A percentile compares a stretch with the other conserved stretches of the same genome.
These are phyloP conservation scores for Penicillium sp. DNA, from an alignment of 2,329 filamentous ascomycete species.

Conservation along the genomic window DNA sequence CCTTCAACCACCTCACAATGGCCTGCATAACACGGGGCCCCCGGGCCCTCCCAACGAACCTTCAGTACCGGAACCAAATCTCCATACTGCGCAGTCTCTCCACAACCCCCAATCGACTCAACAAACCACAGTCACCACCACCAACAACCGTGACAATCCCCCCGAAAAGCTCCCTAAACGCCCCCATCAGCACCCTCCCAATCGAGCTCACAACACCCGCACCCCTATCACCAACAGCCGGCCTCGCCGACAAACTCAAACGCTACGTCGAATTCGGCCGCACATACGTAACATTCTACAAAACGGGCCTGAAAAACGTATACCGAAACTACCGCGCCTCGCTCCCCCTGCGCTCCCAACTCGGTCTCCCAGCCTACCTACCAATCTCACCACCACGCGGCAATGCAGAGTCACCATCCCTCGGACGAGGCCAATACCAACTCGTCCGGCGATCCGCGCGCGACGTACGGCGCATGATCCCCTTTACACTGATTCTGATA, in stretches of 20 bases:
- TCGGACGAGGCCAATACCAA: conserved; percentile 64
- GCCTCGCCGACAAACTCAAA: conserved; percentile 39
- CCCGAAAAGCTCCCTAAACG: conserved; percentile 58
- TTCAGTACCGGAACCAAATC: neutral
- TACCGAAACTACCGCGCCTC: conserved; percentile 61
- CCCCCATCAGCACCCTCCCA: conserved; percentile 71
- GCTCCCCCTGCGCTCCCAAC: conserved; percentile 33
- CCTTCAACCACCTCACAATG: conserved; percentile 11
- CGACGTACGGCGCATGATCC: conserved; percentile 75
- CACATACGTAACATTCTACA: conserved; percentile 84
- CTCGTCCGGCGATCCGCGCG: conserved; percentile 67
- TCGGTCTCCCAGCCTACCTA: conserved; percentile 37
- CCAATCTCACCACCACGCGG: conserved; percentile 31
- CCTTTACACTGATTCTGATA: conserved; percentile 74
- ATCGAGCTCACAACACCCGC: conserved; percentile 66
- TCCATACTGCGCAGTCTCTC: conserved; percentile 10
- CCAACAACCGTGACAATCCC: conserved; percentile 12
- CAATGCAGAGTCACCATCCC: conserved; percentile 19
- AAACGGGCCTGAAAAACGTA: conserved; percentile 75
- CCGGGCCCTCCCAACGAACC: conserved; percentile 5
- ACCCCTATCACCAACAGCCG: conserved; percentile 48
- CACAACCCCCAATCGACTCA: conserved; percentile 15
- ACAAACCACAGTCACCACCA: conserved; percentile 8
- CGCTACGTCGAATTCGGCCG: conserved; percentile 60
- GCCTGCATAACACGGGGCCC: conserved; percentile 9